These are phyloP conservation scores for Solanum hybrid DNA, from an alignment of 305 asterid species.

Conservation along the genomic window DNA sequence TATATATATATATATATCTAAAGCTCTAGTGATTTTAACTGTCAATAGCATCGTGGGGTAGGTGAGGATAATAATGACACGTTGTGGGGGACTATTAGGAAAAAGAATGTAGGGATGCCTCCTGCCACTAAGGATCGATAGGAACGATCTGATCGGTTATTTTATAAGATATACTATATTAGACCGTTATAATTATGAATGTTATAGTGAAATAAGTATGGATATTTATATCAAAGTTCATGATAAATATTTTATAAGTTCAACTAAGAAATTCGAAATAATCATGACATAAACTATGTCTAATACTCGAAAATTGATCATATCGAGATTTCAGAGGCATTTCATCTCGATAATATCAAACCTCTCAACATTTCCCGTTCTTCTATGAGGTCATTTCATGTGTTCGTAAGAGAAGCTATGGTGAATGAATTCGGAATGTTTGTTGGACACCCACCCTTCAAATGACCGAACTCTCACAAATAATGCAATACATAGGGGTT, in stretches of 20 bases:
- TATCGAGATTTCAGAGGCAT: too few species aligned
- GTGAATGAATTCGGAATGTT: too few species aligned
- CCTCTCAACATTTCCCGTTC: neutral
- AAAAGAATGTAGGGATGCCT: neutral
- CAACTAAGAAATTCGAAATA: neutral
- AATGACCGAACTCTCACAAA: neutral
- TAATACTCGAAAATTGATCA: neutral
- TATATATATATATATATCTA: too few species aligned
- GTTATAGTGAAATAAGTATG: neutral
- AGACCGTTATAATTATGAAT: fast-evolving
- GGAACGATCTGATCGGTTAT: neutral
- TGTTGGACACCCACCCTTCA: neutral
- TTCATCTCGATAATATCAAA: too few species aligned
- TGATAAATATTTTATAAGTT: neutral
- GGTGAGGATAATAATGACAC: constrained; percentile 7
- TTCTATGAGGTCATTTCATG: neutral
- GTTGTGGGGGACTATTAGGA: neutral
- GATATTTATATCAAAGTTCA: fast-evolving
- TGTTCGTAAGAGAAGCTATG: neutral
- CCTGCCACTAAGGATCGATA: neutral
- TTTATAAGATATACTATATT: neutral
- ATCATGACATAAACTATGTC: neutral
- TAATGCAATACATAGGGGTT: neutral
- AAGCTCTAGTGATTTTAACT: neutral
- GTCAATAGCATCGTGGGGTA: neutral